Percentiles rank a stretch among this genome's conserved stretches.
These are phyloP conservation scores for Penicillium longicatenatum DNA, from an alignment of 495 filamentous ascomycete species.

Conservation along the genomic window DNA sequence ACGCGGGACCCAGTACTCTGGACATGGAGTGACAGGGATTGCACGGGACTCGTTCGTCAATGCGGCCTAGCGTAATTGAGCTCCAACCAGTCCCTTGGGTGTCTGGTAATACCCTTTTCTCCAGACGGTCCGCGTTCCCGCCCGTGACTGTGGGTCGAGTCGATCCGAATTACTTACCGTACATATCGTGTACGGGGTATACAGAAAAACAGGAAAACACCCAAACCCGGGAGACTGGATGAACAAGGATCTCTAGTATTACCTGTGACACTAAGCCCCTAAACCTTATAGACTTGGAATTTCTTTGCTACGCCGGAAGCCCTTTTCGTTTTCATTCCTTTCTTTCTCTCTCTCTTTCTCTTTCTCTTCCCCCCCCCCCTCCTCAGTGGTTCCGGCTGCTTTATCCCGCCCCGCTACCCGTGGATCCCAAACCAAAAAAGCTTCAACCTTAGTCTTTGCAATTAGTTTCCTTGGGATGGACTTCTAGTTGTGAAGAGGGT, in stretches of 20 bases:
- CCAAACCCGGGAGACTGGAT: not conserved
- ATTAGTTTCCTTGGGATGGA: not conserved
- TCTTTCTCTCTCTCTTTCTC: not conserved
- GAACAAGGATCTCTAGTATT: no score
- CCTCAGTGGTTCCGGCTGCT: not conserved
- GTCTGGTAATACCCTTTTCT: no score
- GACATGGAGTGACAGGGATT: not conserved
- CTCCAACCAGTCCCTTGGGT: not conserved
- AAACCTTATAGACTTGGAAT: not conserved
- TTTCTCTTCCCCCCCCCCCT: not conserved
- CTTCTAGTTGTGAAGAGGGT: no score
- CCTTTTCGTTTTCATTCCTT: not conserved
- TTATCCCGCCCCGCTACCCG: slow-evolving; percentile 2
- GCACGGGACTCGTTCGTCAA: not conserved
- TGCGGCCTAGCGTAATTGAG: not conserved
- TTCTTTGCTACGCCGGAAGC: not conserved
- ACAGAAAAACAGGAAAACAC: not conserved
- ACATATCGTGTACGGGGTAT: no score
- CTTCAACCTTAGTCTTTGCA: not conserved
- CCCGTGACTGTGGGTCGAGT: slow-evolving; percentile 5
- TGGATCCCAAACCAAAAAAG: not conserved
- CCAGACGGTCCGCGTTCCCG: slow-evolving; percentile 12
- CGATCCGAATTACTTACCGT: no score
- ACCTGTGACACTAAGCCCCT: no score
- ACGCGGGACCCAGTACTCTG: not conserved